Evolutionary conservation across 208 protist species (phyloP).

Genomic region (Leishmania aethiopica): DNA sequence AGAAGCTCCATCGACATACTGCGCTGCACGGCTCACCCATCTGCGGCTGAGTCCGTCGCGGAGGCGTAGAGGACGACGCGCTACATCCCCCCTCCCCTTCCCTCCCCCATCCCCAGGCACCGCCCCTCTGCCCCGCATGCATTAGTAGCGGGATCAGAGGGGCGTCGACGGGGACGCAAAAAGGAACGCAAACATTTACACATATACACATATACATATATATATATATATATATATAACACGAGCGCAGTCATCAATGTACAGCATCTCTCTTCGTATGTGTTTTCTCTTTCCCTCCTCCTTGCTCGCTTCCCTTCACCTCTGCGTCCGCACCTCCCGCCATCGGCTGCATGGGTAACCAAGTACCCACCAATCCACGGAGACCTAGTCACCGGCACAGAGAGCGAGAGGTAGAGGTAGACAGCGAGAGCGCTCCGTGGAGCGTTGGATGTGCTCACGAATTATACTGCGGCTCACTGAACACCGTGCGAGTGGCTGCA

Average conservation of each 20-base stretch:
- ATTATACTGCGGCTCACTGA: background rate
- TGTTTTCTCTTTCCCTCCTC: background rate
- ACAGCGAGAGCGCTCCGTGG: background rate
- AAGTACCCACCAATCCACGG: background rate
- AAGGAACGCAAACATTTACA: no score
- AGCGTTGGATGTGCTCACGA: background rate
- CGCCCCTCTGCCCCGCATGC: background rate
- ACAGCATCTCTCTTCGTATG: background rate
- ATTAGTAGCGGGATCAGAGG: background rate
- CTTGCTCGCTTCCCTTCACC: background rate
- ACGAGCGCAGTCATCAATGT: background rate
- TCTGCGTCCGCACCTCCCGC: no score
- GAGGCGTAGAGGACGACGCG: background rate
- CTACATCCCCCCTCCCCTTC: background rate
- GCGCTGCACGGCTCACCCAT: background rate
- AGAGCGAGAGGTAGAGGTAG: background rate
- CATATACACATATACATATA: background rate
- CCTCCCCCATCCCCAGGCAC: background rate
- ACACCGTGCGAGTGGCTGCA: background rate
- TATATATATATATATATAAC: background rate
- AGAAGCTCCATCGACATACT: conserved; percentile 26
- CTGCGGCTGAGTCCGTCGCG: background rate
- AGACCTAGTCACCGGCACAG: background rate
- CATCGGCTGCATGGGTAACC: background rate
- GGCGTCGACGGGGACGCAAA: background rate